Base-by-base conservation (phyloP, 495 filamentous ascomycete genomes). In the Aspergillus sclerotioniger region DNA sequence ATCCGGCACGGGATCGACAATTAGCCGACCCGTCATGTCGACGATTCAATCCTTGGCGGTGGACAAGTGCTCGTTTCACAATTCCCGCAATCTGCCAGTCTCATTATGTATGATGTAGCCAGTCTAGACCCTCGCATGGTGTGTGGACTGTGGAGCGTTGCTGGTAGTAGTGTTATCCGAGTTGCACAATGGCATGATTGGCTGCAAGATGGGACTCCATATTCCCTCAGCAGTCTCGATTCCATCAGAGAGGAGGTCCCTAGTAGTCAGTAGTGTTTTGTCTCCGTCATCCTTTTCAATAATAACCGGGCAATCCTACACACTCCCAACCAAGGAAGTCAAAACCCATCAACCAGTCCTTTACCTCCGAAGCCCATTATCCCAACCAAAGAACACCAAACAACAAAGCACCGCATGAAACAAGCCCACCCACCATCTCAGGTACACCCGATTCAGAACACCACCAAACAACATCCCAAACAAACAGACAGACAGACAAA, bases 1-100 rank as follows among this genome's bases (percentile, higher is more conserved):
- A 84, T 90, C 65, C 72, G 75, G 51, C 39, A 59, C 49, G 53
- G 51, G 58, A 57, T 57, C 58, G 54, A 56, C 49, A 50, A 52
- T 21, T 62, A 53, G 39, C 29, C 43, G 43, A 25, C 32, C 4
- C 25, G 51, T 25, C 37, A 58, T 54, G 9, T 21, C 16, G 47
- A 31, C 47, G 31, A 32, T 32, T 16, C 13, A 3, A 49, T 50
- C 21, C 31, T 32, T 41, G 37, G 37, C 37, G 37, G 8, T 41
- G 12, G 25, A 41, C 37, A 41, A n/a, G 8, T 41, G 12, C 37
- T 41, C 37, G 37, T 41, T 41, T 41, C 37, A 41, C 37, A 41
- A 41, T 41, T 41, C 37, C 37, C 37, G 37, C 37, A n/a, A n/a
- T n/a, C n/a, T n/a, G n/a, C n/a, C n/a, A 41, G 37, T 3, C 15